Base-by-base conservation (phyloP, 768 basidiomycete genomes). In the Coprinopsis strossmayeri region DNA sequence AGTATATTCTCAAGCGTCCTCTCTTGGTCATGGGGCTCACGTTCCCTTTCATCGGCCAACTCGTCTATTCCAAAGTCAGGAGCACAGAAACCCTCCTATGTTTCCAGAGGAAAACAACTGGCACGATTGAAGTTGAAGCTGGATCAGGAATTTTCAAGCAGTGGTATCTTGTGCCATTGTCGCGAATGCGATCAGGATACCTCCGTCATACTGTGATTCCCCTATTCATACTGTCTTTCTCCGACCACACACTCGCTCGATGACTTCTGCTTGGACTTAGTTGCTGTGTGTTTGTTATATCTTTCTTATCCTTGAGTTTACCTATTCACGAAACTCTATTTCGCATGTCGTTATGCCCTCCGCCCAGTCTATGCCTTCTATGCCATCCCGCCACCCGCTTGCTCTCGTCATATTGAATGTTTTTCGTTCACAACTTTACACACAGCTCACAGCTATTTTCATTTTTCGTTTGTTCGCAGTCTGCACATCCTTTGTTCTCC, bases 71-170 rank as follows among this genome's bases (percentile, higher is more conserved):
- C 35, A 38, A 18, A 7, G 9, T 32, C 35, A 38, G 10, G 9
- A 38, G 50, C 57, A 66, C 42, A 25, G 12, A 37, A 37, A 39
- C 7, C 49, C 12, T 37, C 49, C 49, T 86, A 71, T 59, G 81
- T 86, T 40, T 72, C 81, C 23, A 82, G 76, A 60, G 75, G 82
- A 57, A 74, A 69, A 54, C 88, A 91, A 62, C 62, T 90, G 56
- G 76, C 77, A 60, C 80, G 76, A 64, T 64, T 90, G 56, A 73
- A 70, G 60, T 57, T 62, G 26, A 77, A 81, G 54, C 64, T 90
- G 60, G 69, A 74, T 56, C 61, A 55, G 38, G 71, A 75, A 54
- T n/a, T 64, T 66, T 51, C 48, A 46, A 25, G 47, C 54, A 43
- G 45, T 63, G 61, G 56, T 60, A 54, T 61, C 49, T 52, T 60